Evolutionary conservation across 2,329 filamentous ascomycete genomes (phyloP), one percentile per base, ranked within the genome.

Genomic region (Fusarium stilboides): DNA sequence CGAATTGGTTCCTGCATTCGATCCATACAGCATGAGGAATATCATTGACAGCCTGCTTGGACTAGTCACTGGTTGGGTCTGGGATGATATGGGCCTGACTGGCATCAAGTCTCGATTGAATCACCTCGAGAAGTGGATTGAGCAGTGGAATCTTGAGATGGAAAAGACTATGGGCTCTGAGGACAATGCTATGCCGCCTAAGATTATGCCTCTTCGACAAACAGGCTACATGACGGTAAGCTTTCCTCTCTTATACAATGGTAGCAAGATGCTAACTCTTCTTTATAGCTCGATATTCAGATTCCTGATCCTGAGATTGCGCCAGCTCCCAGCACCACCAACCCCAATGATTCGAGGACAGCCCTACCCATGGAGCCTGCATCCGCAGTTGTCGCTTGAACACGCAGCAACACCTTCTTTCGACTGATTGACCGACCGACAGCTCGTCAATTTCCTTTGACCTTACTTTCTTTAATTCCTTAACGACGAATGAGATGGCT

Each of bases 211-310:
- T 39, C 80, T 97, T 71, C 87, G 94, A 74, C 87, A 90, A 74
- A 97, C 94, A 39, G 95, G 93, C 2, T 98, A 97, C 79, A 91
- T 97, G 89, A 94, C 87, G 71, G 91, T 92, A 80, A 81, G 89
- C 79, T 49, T 12, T 15, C 15, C 19, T 19, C 10, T 9, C 22
- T 22, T 13, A 15, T 22, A 19, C 42, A 20, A 33, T 19, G 8
- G 34, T 39, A 22, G 17, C n/a, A 33, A 26, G 46, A 19, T 34
- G 54, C 65, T 74, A 36, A 74, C 46, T 8, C 52, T 26, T 19
- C 2, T 26, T 20, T 8, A 47, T 45, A 93, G 91, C 86, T 94
- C 72, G 92, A 94, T 73, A 93, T 94, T 49, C 91, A 94, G 80
- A 92, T 94, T 59, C 90, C 91, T 6, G 92, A 94, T 77, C 92